Evolutionary conservation across 805 yeast genomes (phyloP).

Genomic region (Candida arabinofermentans): DNA sequence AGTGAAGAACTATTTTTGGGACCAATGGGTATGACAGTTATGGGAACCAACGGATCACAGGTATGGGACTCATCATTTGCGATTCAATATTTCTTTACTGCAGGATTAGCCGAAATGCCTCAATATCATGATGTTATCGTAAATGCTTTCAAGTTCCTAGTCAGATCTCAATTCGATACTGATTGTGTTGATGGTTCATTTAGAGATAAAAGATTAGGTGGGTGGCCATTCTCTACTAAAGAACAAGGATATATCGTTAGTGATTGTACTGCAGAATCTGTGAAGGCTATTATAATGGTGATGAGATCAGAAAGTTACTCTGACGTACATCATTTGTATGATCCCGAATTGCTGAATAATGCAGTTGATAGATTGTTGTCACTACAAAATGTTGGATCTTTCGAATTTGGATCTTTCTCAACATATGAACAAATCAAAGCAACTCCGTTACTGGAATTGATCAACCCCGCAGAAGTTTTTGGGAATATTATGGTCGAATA

Average conservation of each 20-base stretch:
- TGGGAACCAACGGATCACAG: slow-evolving; percentile 98
- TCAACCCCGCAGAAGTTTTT: slow-evolving; percentile 97
- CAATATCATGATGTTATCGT: slow-evolving; percentile 61
- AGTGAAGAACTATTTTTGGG: slow-evolving; percentile 81
- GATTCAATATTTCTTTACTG: slow-evolving; percentile 73
- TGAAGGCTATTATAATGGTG: slow-evolving; percentile 92
- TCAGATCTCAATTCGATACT: slow-evolving; percentile 79
- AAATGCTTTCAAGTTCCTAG: slow-evolving; percentile 65
- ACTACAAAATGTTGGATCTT: slow-evolving; percentile 74
- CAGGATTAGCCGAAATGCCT: slow-evolving; percentile 71
- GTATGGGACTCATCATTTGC: slow-evolving; percentile 96
- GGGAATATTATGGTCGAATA: slow-evolving; percentile 98
- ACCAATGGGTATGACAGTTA: slow-evolving; percentile 84
- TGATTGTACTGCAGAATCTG: slow-evolving; percentile 95
- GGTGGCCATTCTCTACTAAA: slow-evolving; percentile 95
- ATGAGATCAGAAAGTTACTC: slow-evolving; percentile 54
- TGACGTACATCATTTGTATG: slow-evolving; percentile 38
- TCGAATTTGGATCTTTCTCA: slow-evolving; percentile 88
- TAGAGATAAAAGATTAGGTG: slow-evolving; percentile 82
- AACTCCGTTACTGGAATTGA: slow-evolving; percentile 64
- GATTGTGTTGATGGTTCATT: slow-evolving; percentile 74
- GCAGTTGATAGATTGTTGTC: slow-evolving; percentile 74
- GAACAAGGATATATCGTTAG: slow-evolving; percentile 95
- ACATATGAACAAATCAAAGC: slow-evolving; percentile 87
- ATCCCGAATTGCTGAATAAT: slow-evolving; percentile 49